Evolutionary conservation across 768 basidiomycete species (phyloP).

Genomic region (Xerocomellus dryophilus): DNA sequence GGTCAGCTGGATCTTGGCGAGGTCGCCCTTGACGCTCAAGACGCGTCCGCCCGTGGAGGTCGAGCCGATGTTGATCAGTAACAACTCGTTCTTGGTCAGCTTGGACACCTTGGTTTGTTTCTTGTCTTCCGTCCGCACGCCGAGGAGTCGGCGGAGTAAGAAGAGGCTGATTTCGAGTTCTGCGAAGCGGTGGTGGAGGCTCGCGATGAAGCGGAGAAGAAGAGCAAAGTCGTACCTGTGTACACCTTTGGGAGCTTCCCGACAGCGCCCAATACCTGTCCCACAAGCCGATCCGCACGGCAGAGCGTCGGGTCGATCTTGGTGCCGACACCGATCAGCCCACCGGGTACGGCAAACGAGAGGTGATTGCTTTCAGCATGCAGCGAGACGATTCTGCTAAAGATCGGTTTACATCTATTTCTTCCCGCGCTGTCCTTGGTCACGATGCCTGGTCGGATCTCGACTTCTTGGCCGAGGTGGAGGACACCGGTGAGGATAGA

Average conservation of each 20-base stretch:
- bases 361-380: conserved; percentile 95
- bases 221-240: conserved; percentile 51
- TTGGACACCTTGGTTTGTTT: conserved; percentile 97
- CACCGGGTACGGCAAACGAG: conserved; percentile 94
- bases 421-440: conserved; percentile 90
- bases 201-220: neutral
- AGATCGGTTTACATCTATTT: conserved; percentile 91
- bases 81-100: conserved; percentile 83
- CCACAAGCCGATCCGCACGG: conserved; percentile 93
- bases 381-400: conserved; percentile 85
- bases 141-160: conserved; percentile 91
- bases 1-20: conserved; percentile 92
- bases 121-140: conserved; percentile 98
- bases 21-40: conserved; percentile 88
- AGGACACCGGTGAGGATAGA: conserved; percentile 93
- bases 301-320: conserved; percentile 95
- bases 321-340: conserved; percentile 97
- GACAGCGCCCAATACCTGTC: conserved; percentile 92
- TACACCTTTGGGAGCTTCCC: conserved; percentile 94
- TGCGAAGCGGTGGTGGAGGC: conserved; percentile 23
- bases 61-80: conserved; percentile 97
- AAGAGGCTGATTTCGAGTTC: conserved; percentile 93
- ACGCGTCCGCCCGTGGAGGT: conserved; percentile 97
- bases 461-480: conserved; percentile 87
- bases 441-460: conserved; percentile 95